Conservation (phyloP, 331 rosid genomes). For the Dryas integrifolia region DNA sequence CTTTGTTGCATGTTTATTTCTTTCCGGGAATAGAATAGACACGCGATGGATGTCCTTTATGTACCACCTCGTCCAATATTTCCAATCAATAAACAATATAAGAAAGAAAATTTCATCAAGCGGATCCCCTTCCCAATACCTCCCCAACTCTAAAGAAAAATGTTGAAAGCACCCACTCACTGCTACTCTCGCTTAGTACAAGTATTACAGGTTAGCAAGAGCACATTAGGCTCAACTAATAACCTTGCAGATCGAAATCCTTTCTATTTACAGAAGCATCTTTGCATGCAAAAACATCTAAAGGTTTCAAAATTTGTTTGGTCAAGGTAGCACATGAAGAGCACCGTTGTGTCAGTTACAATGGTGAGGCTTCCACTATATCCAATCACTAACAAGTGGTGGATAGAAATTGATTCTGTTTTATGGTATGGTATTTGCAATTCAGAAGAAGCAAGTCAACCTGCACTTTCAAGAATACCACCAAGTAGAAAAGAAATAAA, state of each 20-base stretch:
- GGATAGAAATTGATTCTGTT: neutral
- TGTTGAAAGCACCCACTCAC: neutral
- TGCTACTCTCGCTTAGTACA: neutral
- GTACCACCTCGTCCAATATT: neutral
- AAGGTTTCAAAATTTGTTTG: neutral
- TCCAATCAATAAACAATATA: neutral
- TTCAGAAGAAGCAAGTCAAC: slow-evolving; percentile 1
- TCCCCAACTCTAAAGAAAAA: too few species aligned
- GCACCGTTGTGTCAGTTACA: neutral
- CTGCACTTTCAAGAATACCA: neutral
- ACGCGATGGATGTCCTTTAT: neutral
- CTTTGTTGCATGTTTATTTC: neutral
- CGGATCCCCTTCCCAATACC: too few species aligned
- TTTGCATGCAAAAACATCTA: slow-evolving; percentile 2
- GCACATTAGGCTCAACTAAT: neutral
- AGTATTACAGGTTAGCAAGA: neutral
- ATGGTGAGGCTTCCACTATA: neutral
- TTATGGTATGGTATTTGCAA: neutral
- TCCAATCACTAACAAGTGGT: neutral
- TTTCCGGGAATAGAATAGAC: too few species aligned
- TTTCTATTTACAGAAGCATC: neutral
- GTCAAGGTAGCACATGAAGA: neutral
- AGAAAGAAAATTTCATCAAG: neutral
- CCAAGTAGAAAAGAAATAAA: neutral
- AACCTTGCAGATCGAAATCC: neutral